Evolutionary conservation across 1,139 yeast species (phyloP), one percentile per base, ranked within the genome.

Genomic region (Lodderomyces beijingensis): DNA sequence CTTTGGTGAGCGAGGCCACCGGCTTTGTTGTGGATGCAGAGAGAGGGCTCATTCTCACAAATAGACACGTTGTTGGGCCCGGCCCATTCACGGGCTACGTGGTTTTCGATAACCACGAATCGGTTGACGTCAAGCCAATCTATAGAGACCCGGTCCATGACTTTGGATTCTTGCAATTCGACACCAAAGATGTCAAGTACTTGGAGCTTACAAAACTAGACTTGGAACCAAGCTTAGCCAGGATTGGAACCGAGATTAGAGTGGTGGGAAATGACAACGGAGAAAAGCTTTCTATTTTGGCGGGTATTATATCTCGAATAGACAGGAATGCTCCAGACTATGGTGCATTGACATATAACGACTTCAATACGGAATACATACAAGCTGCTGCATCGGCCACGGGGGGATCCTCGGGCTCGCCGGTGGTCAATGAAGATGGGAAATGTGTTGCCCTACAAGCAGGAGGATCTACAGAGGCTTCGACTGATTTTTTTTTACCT

Each of bases 241-340:
- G 74, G 48, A 87, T 89, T 14, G 96, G 96, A 23, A 79, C 88
- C 25, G 96, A 89, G 53, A 88, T 89, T 47, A 72, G 96, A 52
- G 96, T 89, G 22, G 89, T 88, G 28, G 96, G 96, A 65, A 89
- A 89, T 57, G 96, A 89, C 62, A 95, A 95, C 5, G 96, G 96
- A 51, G 96, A 89, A 55, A 88, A 88, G 57, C 65, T 89, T 35
- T 82, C 94, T 30, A 89, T 89, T 49, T 63, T 88, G 43, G 77
- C 95, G 2, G 96, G 96, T 21, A 86, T 88, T 55, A 88, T 89
- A 34, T 81, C 94, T 30, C 75, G 96, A 57, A 61, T 88, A 39
- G 96, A 89, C 58, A 77, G 96, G 65, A 87, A 88, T 53, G 94
- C 96, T 3, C 97, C 97, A 3, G 95, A 85, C 43, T 89, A 89